phyloP scores from a whole-genome alignment of 345 rosid genomes.

The Conringia planisiliqua region DNA sequence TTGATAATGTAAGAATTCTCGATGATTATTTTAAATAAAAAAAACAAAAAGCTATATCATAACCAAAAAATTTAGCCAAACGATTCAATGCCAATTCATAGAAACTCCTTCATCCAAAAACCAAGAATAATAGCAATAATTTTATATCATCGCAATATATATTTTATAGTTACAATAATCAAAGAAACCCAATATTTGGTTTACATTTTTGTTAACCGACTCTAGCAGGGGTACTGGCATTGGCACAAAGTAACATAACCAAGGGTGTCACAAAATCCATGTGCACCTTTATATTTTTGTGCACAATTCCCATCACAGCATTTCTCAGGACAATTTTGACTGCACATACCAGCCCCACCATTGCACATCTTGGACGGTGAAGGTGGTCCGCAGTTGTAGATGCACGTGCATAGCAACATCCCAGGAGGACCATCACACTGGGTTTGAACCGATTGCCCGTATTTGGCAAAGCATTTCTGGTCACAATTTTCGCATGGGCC shows the following conservation, averaged over 20 bases:
- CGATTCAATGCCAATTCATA: background rate
- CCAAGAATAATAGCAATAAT: background rate
- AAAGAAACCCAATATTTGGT: background rate
- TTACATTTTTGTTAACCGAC: background rate
- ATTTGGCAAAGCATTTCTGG: background rate
- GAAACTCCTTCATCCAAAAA: background rate
- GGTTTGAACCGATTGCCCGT: background rate
- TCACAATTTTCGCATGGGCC: constrained; percentile 13
- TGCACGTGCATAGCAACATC: background rate
- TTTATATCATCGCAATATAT: background rate
- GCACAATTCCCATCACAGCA: constrained; percentile 18
- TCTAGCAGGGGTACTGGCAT: constrained; percentile 28
- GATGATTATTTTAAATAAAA: too few relatives aligned
- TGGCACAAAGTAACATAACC: constrained; percentile 14
- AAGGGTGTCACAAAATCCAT: constrained; percentile 18
- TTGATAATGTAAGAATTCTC: too few relatives aligned
- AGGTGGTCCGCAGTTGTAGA: background rate
- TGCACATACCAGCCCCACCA: constrained; percentile 16
- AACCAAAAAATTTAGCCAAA: too few relatives aligned
- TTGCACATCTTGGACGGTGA: background rate
- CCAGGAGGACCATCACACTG: background rate
- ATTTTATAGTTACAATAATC: background rate
- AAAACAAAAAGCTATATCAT: too few relatives aligned
- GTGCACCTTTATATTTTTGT: background rate
- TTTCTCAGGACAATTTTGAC: background rate